Evolutionary conservation across 2,329 filamentous ascomycete species (phyloP).

Genomic region (Aspergillus sojae): DNA sequence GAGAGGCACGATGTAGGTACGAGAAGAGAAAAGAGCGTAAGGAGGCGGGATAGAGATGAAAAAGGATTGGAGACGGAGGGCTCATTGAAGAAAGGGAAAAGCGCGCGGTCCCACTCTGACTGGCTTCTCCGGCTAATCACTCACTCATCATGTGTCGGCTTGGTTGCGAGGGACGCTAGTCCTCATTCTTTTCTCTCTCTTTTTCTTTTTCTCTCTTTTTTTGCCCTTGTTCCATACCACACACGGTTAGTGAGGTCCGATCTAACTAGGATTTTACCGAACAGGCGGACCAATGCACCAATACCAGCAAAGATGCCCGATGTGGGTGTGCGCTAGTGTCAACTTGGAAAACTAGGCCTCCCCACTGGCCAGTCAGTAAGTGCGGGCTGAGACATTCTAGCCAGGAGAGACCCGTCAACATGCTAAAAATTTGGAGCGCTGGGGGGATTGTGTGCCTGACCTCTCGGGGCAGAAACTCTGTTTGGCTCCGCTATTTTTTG

Average conservation of each 20-base stretch:
- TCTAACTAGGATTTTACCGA: neutral
- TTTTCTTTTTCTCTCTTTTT: neutral
- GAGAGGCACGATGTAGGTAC: slow-evolving; percentile 13
- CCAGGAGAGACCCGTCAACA: slow-evolving; percentile 7
- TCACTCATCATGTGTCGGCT: neutral
- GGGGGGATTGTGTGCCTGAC: slow-evolving; percentile 10
- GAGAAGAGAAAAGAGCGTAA: slow-evolving; percentile 9
- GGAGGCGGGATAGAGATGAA: slow-evolving; percentile 12
- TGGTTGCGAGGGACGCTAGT: neutral
- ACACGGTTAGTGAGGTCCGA: neutral
- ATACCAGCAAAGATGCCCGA: slow-evolving; percentile 6
- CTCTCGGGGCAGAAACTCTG: slow-evolving; percentile 3
- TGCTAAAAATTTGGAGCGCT: neutral
- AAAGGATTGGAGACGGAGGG: slow-evolving; percentile 14
- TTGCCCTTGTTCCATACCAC: neutral
- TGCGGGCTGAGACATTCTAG: slow-evolving; percentile 19
- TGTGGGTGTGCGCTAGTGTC: slow-evolving; percentile 17
- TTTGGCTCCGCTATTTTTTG: neutral
- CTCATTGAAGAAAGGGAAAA: slow-evolving; percentile 8
- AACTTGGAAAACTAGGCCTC: slow-evolving; percentile 7
- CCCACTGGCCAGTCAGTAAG: slow-evolving; percentile 13
- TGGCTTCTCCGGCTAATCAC: slow-evolving; percentile 4
- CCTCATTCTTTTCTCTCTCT: slow-evolving; percentile 4
- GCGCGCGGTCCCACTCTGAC: slow-evolving; percentile 7
- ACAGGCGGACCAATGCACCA: slow-evolving; percentile 10